Base-by-base conservation (phyloP, 371 early-diverging fungal species). In the Zopfochytrium polystomum region DNA sequence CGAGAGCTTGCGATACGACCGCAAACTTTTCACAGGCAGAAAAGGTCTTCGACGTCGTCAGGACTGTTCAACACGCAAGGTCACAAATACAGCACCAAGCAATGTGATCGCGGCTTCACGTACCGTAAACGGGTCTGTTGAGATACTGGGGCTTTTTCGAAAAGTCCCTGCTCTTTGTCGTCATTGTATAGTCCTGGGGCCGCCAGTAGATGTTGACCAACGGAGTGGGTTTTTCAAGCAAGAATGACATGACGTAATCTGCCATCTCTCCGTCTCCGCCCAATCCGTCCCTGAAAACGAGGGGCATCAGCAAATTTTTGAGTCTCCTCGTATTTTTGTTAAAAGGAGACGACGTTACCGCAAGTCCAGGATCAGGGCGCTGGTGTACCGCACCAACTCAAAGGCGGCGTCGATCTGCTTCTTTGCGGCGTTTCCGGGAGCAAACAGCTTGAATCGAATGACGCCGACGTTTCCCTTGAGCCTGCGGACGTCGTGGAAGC, bases 21-120 rank as follows among this genome's bases (percentile, higher is more conserved):
- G 63, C 63, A 30, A 63, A 55, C 50, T 55, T 57, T 26, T 63
- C 63, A 38, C 34, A 45, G 30, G 56, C 57, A 7, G 63, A 63
- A 42, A 63, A 55, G 6, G 63, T 63, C 13, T 48, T 20, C 5
- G 22, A 7, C 27, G 33, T 55, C 13, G 43, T 56, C 25, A 63
- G 52, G 26, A 57, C 57, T 54, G 13, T 54, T 9, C 6, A 52
- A 27, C 26, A 23, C 13, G 11, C n/a, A 52, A 30, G n/a, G 15
- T 9, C 18, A 27, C 9, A 30, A 52, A 27, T 27, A 27, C n/a
- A 29, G 9, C n/a, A 48, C 13, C 18, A 48, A 18, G n/a, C n/a
- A n/a, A n/a, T n/a, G n/a, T n/a, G n/a, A n/a, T n/a, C n/a, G n/a
- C n/a, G n/a, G n/a, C n/a, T n/a, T n/a, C 23, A 23, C 55, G 31